Evolutionary conservation across 2,329 filamentous ascomycete species (phyloP), one percentile per base, ranked within the genome.

Genomic region (Sarocladium brachiariae): DNA sequence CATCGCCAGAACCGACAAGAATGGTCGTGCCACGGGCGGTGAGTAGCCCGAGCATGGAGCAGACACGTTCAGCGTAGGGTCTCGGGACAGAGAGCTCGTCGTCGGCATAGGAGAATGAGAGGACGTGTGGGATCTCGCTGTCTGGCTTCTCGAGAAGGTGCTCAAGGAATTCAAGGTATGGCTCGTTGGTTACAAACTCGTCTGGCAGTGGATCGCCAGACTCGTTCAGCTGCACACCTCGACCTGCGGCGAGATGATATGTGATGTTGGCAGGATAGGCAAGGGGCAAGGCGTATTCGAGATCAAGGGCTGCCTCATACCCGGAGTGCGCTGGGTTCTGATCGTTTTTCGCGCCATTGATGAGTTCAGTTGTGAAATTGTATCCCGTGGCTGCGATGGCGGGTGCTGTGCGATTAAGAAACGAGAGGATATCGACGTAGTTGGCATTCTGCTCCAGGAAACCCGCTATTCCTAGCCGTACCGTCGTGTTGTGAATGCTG

Each of bases 41-140:
- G 3, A 82, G 68, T 51, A 78, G 69, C 8, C 76, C 76, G 51
- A 81, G 74, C 53, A 76, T 61, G 41, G 71, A 65, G 61, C 78
- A 82, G 3, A 80, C 76, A 16, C 71, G 70, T 50, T 65, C 59
- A 0, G 78, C 78, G 53, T 81, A 82, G 1, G 68, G 63, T 5
- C 54, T 55, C 2, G 78, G 78, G 0, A 82, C 75, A 0, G 72
- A 71, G 46, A 77, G 68, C 63, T 83, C 79, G 55, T 81, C 74
- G 56, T 82, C 78, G 13, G 72, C 76, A 58, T 82, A 83, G 13
- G 76, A 80, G 18, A 80, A 72, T 43, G 75, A 76, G 11, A 83
- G 68, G 2, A 82, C 74, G 49, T 78, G 76, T 1, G 80, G 80
- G 11, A 81, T 58, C 18, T 71, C 61, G 13, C 65, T 60, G 43